Evolutionary conservation across 2,329 filamentous ascomycete genomes (phyloP), one percentile per base, ranked within the genome.

Genomic region (Chaetomiaceae sp.): DNA sequence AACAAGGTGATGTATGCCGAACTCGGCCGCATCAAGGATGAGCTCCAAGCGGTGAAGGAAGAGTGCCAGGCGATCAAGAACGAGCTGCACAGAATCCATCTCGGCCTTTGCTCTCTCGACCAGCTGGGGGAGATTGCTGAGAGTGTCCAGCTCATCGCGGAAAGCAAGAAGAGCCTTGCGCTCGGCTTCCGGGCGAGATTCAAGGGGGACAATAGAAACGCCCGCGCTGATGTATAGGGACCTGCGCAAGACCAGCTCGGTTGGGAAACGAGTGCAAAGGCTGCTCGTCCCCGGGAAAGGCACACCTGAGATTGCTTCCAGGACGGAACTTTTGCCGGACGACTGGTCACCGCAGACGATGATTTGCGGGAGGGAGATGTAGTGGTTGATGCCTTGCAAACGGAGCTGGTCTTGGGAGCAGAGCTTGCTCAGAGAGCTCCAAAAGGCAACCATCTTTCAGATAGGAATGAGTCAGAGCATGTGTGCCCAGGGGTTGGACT

Each of bases 271-370:
- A 1, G 61, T 63, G 39, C 56, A 61, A 15, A 60, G 31, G 25
- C 57, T 60, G 45, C 47, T 40, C 19, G 57, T 61, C 27, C 58
- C 20, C 0, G 59, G 58, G 23, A 63, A 63, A 3, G 57, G 51
- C 15, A 61, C 45, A 2, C 59, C 56, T 3, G 58, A 60, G 46
- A 63, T 56, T 17, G 59, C 59, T 20, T 63, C 55, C 1, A 63
- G 43, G 3, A 60, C 61, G 6, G 61, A 61, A 17, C 79, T 83
- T 63, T 87, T 87, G 3, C 83, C 83, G 1, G n/a, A n/a, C n/a
- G n/a, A n/a, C n/a, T n/a, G n/a, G n/a, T n/a, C n/a, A n/a, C n/a
- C n/a, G n/a, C n/a, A 80, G 12, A 85, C 81, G 25, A 85, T 76
- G 51, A 77, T 73, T 55, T 77, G 69, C 0, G 74, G 75, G 0